phyloP scores from a whole-genome alignment of 1,139 yeast species.

The Candida sanyaensis region DNA sequence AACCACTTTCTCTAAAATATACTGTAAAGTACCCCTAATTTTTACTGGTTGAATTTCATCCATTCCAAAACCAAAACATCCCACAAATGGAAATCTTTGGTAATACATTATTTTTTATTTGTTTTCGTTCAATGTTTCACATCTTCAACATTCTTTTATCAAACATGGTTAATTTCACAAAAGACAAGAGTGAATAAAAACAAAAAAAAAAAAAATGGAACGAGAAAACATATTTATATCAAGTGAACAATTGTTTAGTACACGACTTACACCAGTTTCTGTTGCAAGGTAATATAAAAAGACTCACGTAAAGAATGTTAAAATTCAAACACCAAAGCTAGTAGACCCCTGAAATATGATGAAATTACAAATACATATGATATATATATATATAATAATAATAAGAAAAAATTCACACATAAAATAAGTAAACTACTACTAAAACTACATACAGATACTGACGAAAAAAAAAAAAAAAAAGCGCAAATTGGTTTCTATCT shows the following conservation, averaged over 20 bases:
- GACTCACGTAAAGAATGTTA: no score
- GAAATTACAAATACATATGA: no score
- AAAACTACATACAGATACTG: no score
- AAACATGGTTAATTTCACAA: neutral
- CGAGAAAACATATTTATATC: neutral
- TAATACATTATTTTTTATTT: neutral
- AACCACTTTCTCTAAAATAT: no score
- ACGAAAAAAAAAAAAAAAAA: no score
- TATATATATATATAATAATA: no score
- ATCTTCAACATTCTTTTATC: neutral
- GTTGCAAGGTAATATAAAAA: neutral
- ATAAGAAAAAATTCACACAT: no score
- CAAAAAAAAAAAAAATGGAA: no score
- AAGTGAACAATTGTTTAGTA: neutral
- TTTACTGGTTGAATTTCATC: neutral
- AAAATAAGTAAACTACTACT: no score
- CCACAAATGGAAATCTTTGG: neutral
- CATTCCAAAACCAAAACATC: slow-evolving; percentile 1
- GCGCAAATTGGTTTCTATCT: no score
- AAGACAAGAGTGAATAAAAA: neutral
- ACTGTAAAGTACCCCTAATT: neutral
- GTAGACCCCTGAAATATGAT: no score
- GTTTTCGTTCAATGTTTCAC: neutral
- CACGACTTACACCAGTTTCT: neutral
- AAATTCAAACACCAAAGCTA: no score